phyloP scores from a whole-genome alignment of 495 filamentous ascomycete species.

The Thermothielavioides terrestris region DNA sequence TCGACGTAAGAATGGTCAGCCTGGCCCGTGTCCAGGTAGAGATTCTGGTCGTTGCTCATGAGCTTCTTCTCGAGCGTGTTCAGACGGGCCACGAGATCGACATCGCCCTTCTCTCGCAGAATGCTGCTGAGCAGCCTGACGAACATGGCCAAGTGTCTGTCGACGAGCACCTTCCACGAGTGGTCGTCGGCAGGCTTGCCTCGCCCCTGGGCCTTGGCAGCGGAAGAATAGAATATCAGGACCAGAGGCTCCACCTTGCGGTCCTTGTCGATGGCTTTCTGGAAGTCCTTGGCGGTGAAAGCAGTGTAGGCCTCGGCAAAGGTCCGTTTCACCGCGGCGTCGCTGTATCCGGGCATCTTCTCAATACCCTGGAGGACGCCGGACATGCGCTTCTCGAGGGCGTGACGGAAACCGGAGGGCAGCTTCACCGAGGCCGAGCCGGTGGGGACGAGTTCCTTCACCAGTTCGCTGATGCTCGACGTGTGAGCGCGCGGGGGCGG shows the following conservation, averaged over 20 bases:
- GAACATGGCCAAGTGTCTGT: slow-evolving; percentile 91
- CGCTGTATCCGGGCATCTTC: slow-evolving; percentile 70
- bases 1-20: slow-evolving; percentile 58
- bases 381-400: slow-evolving; percentile 68
- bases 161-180: slow-evolving; percentile 84
- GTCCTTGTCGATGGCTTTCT: slow-evolving; percentile 87
- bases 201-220: slow-evolving; percentile 73
- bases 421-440: slow-evolving; percentile 38
- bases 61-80: slow-evolving; percentile 85
- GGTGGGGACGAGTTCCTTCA: slow-evolving; percentile 42
- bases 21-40: slow-evolving; percentile 50
- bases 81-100: slow-evolving; percentile 75
- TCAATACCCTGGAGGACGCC: slow-evolving; percentile 67
- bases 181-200: slow-evolving; percentile 78
- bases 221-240: slow-evolving; percentile 70
- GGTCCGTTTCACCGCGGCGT: slow-evolving; percentile 77
- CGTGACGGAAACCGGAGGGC: slow-evolving; percentile 49
- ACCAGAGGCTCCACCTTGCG: slow-evolving; percentile 87
- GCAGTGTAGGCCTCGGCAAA: slow-evolving; percentile 73
- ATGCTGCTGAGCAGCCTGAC: slow-evolving; percentile 76
- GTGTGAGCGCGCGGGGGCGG: slow-evolving; percentile 57
- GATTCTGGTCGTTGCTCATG: slow-evolving; percentile 87
- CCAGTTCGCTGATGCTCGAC: slow-evolving; percentile 57
- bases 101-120: slow-evolving; percentile 71
- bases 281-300: slow-evolving; percentile 69